Evolutionary conservation across 768 basidiomycete species (phyloP), one percentile per base, ranked within the genome.

Genomic region (Suillus brevipes): DNA sequence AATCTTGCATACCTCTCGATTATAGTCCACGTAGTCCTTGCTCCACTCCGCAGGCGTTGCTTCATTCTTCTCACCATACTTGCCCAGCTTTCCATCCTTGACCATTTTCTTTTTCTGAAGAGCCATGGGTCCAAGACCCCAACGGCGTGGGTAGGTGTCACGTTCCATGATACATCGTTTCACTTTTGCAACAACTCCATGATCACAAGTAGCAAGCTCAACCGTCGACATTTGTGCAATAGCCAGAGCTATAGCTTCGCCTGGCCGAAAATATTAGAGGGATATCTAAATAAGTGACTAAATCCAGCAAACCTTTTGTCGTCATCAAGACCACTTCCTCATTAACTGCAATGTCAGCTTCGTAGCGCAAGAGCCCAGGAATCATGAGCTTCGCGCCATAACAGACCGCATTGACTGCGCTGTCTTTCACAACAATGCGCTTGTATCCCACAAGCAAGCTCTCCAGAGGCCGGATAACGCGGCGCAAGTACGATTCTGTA

Each of bases 381-480:
- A 99, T 95, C 97, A 99, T 99, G 73, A 99, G 89, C 78, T 99
- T 98, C 64, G 97, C 97, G 68, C 97, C 97, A 78, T 99, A 99
- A 81, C 97, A 99, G 65, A 99, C 94, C 60, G 97, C 97, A 73
- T 99, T 99, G 73, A 99, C 97, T 23, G 97, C 95, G 71, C 94
- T 96, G 78, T 99, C 97, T 79, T 99, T 99, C 69, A 99, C 96
- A 43, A 99, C 97, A 67, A 99, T 94, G 65, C 97, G 91, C 81
- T 99, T 99, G 83, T 98, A 99, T 62, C 95, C 94, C 65, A 94
- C 86, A 73, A 99, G 84, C 63, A 99, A 84, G 63, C 90, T 94
- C 81, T 99, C 97, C 65, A 99, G 83, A 10, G 97, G 97, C 65
- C 92, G 89, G 71, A 99, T 93, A 63, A 91, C 95, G 65, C 97